Base-by-base conservation (phyloP, 495 filamentous ascomycete genomes). In the Hypoxylon rickii region DNA sequence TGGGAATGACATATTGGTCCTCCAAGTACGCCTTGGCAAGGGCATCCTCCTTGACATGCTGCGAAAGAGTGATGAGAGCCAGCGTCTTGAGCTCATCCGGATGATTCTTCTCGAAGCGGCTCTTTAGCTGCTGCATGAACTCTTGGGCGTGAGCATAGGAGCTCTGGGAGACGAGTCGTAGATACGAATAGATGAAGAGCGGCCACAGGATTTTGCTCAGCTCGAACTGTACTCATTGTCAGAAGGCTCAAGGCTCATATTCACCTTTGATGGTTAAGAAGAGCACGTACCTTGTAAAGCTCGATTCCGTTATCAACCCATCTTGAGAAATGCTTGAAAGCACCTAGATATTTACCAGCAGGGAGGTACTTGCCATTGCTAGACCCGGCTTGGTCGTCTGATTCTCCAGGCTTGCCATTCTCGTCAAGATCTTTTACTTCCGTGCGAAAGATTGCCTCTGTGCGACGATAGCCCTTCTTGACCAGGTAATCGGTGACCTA, bases 401-500 rank as follows among this genome's bases (percentile, higher is more conserved):
- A 22, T 10, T 63, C 55, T 26, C 51, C 51, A 26, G 66, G 66
- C 29, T 62, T 65, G 3, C 66, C 66, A 37, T 13, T 56, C 32
- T 69, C 66, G 17, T 69, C 63, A 3, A 69, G 33, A 32, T 69
- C 66, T 49, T 83, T 83, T n/a, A 92, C 95, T 65, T 98, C 94
- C 70, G 89, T 85, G 11, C 95, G 85, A 37, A 98, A 87, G 76
- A 91, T 92, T 11, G 93, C 89, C 66, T 98, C 94, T 0, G 94
- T 97, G 17, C 87, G 85, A 39, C 81, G 89, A 69, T 97, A 98
- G 1, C 94, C 94, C 65, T 97, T 97, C 73, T 98, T 98, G 41
- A 87, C 83, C 10, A 98, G 76, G 69, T 98, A 98, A 61, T 98
- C 94, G 16, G 96, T 94, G 24, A 98, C 92, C 92, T 95, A 51